phyloP scores from a whole-genome alignment of 768 basidiomycete species.

The Pleurotus ostreatus region DNA sequence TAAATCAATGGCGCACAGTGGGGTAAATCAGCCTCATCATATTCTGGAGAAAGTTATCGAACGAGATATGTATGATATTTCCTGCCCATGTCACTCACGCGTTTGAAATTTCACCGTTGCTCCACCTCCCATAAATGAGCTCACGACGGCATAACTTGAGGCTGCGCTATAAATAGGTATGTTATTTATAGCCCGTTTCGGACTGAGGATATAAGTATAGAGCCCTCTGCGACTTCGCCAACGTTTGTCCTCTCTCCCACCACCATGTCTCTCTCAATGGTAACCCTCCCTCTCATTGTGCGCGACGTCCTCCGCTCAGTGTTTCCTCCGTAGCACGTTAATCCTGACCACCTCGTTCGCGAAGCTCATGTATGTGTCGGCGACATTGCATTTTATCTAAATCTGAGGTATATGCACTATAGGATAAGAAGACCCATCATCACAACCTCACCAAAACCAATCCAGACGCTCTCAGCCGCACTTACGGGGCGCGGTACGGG shows the following conservation, averaged over 20 bases:
- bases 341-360: constrained; percentile 62
- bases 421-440: constrained; percentile 45
- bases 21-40: too few relatives aligned
- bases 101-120: too few relatives aligned
- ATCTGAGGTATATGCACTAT: constrained; percentile 4
- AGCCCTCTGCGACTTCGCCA: too few relatives aligned
- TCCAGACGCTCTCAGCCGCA: constrained; percentile 29
- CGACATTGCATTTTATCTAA: background rate
- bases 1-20: too few relatives aligned
- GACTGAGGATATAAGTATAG: too few relatives aligned
- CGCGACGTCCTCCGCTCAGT: background rate
- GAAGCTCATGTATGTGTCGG: constrained; percentile 41
- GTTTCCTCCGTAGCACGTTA: constrained; percentile 47
- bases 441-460: constrained; percentile 30
- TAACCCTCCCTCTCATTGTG: background rate
- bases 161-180: too few relatives aligned
- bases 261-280: background rate
- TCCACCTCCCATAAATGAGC: too few relatives aligned
- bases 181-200: too few relatives aligned
- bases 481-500: constrained; percentile 62
- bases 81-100: too few relatives aligned
- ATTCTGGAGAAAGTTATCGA: too few relatives aligned
- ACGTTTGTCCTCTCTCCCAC: background rate
- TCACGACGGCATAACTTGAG: too few relatives aligned
- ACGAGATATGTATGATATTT: too few relatives aligned